These are phyloP conservation scores for Phellinidium pouzarii DNA, from an alignment of 1,284 basidiomycete genomes.

Conservation along the genomic window DNA sequence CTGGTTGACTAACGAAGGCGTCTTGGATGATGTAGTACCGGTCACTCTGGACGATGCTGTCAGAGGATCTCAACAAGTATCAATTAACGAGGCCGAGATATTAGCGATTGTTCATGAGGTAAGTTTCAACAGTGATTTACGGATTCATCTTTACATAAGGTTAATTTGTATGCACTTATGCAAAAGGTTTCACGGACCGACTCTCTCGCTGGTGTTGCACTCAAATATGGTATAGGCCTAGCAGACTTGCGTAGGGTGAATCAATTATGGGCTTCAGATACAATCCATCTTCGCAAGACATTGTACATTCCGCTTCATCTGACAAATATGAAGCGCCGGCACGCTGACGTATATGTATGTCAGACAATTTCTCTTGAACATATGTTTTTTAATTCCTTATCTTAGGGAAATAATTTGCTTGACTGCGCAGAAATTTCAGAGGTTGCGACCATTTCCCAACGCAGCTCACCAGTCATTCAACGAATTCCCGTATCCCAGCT, in stretches of 20 bases:
- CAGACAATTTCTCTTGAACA: background rate
- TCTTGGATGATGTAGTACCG: background rate
- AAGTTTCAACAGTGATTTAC: background rate
- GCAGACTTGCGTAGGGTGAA: conserved; percentile 81
- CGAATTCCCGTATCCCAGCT: conserved; percentile 48
- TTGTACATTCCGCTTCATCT: conserved; percentile 70
- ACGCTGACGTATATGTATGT: conserved; percentile 3
- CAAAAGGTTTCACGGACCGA: conserved; percentile 63
- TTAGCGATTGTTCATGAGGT: conserved; percentile 18
- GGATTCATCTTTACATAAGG: background rate
- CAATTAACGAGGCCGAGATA: conserved; percentile 5
- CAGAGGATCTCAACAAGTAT: background rate
- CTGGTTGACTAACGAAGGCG: conserved; percentile 2
- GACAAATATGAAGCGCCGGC: conserved; percentile 26
- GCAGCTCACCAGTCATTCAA: conserved; percentile 32
- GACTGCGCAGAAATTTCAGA: conserved; percentile 5
- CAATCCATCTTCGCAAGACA: conserved; percentile 77
- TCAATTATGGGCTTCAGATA: conserved; percentile 85
- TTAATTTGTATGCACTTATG: background rate
- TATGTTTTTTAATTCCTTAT: conserved; percentile 19
- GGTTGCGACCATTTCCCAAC: conserved; percentile 7
- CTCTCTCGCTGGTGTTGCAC: conserved; percentile 76
- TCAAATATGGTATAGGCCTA: conserved; percentile 81
- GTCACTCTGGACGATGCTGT: background rate
- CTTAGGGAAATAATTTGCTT: conserved; percentile 21